A percentile compares a stretch with the other conserved stretches of the same genome.
Conservation (phyloP, 495 filamentous ascomycete genomes). For the Chaetomidium leptoderma region DNA sequence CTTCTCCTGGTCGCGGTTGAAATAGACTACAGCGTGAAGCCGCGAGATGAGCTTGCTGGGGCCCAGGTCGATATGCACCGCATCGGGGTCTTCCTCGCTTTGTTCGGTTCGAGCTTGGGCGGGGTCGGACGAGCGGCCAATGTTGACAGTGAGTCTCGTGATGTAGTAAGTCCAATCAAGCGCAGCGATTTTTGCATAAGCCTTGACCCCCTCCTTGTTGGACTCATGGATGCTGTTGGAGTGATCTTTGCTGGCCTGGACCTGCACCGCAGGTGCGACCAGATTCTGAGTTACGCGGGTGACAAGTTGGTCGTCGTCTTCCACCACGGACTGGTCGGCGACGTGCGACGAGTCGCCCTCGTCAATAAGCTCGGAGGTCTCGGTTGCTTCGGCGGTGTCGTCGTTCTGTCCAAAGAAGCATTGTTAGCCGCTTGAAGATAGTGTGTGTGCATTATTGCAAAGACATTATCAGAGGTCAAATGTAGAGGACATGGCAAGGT, state of each 20-base stretch:
- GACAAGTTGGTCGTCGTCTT: constrained; percentile 59
- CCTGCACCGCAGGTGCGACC: constrained; percentile 48
- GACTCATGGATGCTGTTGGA: constrained; percentile 66
- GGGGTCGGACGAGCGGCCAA: constrained; percentile 73
- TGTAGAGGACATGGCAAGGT: constrained; percentile 17
- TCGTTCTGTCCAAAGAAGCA: constrained; percentile 11
- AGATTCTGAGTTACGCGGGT: constrained; percentile 70
- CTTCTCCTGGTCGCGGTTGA: constrained; percentile 58
- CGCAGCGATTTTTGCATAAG: constrained; percentile 91
- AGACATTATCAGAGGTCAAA: constrained; percentile 1
- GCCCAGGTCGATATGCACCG: constrained; percentile 87
- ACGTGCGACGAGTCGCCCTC: constrained; percentile 42
- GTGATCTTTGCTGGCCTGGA: constrained; percentile 69
- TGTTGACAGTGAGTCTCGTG: constrained; percentile 70
- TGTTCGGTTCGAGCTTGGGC: constrained; percentile 32
- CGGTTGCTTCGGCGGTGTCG: constrained; percentile 23
- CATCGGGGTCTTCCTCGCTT: constrained; percentile 32
- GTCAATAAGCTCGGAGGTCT: constrained; percentile 28
- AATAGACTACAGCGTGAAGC: constrained; percentile 80
- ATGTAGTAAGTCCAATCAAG: constrained; percentile 94
- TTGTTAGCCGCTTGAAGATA: constrained; percentile 13
- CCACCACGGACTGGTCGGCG: constrained; percentile 45
- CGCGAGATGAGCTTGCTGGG: constrained; percentile 90
- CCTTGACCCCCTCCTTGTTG: constrained; percentile 70
- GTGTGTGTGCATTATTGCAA: constrained; percentile 11